Evolutionary conservation across 2,329 filamentous ascomycete genomes (phyloP), one percentile per base, ranked within the genome.

Genomic region (Fusarium sp.): DNA sequence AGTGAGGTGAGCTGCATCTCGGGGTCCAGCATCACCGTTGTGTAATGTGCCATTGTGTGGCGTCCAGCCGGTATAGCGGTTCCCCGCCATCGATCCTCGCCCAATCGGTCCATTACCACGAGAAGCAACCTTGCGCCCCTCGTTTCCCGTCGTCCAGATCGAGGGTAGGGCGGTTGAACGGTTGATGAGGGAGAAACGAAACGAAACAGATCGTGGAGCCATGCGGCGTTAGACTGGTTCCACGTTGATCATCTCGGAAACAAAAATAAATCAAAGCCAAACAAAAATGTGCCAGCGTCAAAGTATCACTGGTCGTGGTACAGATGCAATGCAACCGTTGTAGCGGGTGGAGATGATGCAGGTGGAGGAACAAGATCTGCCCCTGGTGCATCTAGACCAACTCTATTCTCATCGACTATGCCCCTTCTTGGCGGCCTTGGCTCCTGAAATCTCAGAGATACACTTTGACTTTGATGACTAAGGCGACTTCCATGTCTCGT

Each of bases 31-130:
- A 60, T 69, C 49, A 61, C 49, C 61, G 44, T 56, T 40, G 22
- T 63, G 64, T 62, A 66, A 63, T 66, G 49, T 66, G 38, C 29
- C 36, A 66, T 66, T 24, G n/a, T 38, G 58, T 57, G 64, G 59
- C 59, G 64, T 36, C 7, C 24, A 53, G 16, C 36, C 20, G 22
- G 16, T 46, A 33, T 22, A 56, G 27, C 27, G 10, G 22, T 22
- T n/a, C 35, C 46, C 20, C 49, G 27, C 56, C 49, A 57, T 44
- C 5, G 27, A 58, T 38, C 31, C 11, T 24, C 27, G 40, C 61
- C 33, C 33, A 36, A 55, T 56, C 49, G 10, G 14, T 36, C 14
- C 49, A 35, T 46, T 4, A 40, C 61, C 55, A n/a, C 14, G 36
- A 56, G 20, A 56, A 27, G 20, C 9, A 31, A 58, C 29, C n/a